Evolutionary conservation across 116 monocot species (phyloP), one percentile per base, ranked within the genome.

Genomic region (Trichopus zeylanicus): DNA sequence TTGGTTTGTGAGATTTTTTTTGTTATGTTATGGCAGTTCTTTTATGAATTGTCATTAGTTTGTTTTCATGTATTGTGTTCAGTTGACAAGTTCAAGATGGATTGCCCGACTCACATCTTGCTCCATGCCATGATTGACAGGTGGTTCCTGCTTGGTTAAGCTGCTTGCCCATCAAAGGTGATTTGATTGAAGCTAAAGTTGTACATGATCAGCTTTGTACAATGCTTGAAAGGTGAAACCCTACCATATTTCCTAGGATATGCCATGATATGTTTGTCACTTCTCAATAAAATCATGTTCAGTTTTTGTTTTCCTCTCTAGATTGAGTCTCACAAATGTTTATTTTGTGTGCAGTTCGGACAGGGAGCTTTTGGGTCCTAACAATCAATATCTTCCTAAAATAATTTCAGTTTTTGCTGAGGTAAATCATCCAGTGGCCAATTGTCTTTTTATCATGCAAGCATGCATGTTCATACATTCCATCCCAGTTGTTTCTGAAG

Each of bases 121-220:
- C 42, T 13, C 13, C n/a, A 0, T 25, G 49, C 22, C 23, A 8
- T 22, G 3, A 21, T 52, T 33, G 9, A 7, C 70, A 94, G 94
- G 71, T 94, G 29, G 13, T 94, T 68, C 89, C 94, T 59, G 86
- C 75, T 60, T 94, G 94, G 94, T 71, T 94, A 27, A 76, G 69
- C 63, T 89, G 89, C 60, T 73, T 94, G 55, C 94, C 94, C 13
- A 71, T 94, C 53, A 94, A 83, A 60, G 56, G 55, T 47, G 94
- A 94, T 72, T n/a, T 89, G 46, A 76, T 76, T 46, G 89, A 94
- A 64, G 94, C 94, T 55, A 94, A 89, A 71, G 53, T 86, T 69
- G 89, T 94, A 20, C 94, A 94, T 56, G 86, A 89, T 51, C 89
- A 86, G 46, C 78, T 94, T 51, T 89, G 89, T 59, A 73, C 81